A percentile compares a stretch with the other conserved stretches of the same genome.
Evolutionary conservation across 2,329 filamentous ascomycete genomes (phyloP).

Genomic region (Cryphonectria carpinicola): DNA sequence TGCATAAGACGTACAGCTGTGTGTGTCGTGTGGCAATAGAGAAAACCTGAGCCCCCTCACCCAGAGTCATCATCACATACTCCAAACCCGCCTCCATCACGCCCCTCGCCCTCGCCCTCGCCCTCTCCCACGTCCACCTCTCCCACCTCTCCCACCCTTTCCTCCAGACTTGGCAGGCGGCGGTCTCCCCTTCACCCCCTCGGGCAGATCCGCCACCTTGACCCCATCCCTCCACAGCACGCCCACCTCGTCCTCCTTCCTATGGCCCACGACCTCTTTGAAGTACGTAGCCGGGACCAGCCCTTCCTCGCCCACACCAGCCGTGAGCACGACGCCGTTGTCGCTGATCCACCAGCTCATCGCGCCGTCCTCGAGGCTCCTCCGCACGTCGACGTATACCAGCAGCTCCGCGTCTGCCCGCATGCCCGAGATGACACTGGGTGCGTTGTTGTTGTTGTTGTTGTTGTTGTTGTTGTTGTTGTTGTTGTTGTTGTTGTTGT

Average conservation of each 20-base stretch:
- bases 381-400: constrained; percentile 74
- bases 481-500: not conserved
- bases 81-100: not conserved
- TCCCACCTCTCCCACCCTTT: constrained; percentile 37
- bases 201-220: constrained; percentile 68
- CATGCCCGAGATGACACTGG: constrained; percentile 61
- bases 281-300: constrained; percentile 70
- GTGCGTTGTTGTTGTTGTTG: not conserved
- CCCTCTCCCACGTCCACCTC: constrained; percentile 30
- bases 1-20: not conserved
- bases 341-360: constrained; percentile 79
- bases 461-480: not conserved
- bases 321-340: constrained; percentile 75
- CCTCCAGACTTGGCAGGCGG: constrained; percentile 48
- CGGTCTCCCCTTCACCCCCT: constrained; percentile 53
- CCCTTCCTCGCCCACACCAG: constrained; percentile 60
- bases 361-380: constrained; percentile 62
- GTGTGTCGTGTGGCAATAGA: not conserved
- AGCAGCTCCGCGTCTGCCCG: constrained; percentile 75
- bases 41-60: not conserved
- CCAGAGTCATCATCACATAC: not conserved
- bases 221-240: constrained; percentile 74
- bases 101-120: constrained; percentile 33
- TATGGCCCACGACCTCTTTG: constrained; percentile 66
- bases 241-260: constrained; percentile 58